Base-by-base conservation (phyloP, 164 flowering plant species). In the Malania oleifera region DNA sequence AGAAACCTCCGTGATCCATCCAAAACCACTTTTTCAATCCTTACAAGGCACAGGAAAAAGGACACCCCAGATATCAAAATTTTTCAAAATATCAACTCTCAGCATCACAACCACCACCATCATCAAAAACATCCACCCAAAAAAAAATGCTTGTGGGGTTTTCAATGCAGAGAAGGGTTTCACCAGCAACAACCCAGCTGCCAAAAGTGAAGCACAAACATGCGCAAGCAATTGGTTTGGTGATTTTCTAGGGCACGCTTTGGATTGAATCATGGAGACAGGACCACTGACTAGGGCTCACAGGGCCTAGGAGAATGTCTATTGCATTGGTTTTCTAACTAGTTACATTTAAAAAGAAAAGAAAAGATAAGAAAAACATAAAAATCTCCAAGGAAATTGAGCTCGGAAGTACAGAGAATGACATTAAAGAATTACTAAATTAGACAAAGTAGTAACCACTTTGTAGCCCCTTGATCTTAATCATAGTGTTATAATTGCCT, bases 231-330 rank as follows among this genome's bases (percentile, higher is more conserved):
- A 71, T 60, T 64, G 60, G 67, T 54, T 6, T 60, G 79, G 85
- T 39, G 81, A 54, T 50, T 73, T 73, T 72, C 88, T 70, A 87
- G 83, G 62, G 87, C 97, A 87, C 90, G 97, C 97, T 68, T 80
- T 80, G 91, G 89, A 69, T 83, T 78, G 87, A 77, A 79, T 76
- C 77, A 81, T 73, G 89, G 90, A 77, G 91, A 82, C 93, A 83
- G 60, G 66, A 71, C 82, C 76, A 75, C 82, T 77, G 78, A 66
- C 76, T 68, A 17, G 43, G 55, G 54, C 70, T 75, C 80, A 47
- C 77, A 45, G 29, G 57, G 71, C 70, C 64, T 63, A 73, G 73
- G 84, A 68, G 91, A 89, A 84, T 86, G 87, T 89, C 79, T 72
- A 66, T 75, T 70, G 64, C 79, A 67, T 81, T 78, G 84, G 66